These are phyloP conservation scores for Cystobasidium sp. DNA, from an alignment of 1,284 basidiomycete species.

Conservation along the genomic window DNA sequence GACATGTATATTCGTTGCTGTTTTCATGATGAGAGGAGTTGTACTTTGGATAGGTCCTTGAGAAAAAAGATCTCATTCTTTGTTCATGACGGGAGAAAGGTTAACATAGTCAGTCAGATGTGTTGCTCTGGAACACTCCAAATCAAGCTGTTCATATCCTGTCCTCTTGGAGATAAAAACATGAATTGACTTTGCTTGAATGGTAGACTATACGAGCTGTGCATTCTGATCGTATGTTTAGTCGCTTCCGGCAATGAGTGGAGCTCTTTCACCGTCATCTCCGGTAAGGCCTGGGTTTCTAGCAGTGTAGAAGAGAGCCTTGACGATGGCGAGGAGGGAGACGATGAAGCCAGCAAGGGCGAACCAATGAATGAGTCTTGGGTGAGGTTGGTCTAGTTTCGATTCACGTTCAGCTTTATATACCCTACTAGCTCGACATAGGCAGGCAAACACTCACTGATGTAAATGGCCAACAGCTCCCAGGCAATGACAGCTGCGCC, in stretches of 20 bases:
- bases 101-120: too few relatives aligned
- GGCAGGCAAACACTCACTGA: constrained; percentile 31
- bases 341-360: constrained; percentile 54
- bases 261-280: constrained; percentile 52
- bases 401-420: background rate
- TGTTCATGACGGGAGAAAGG: too few relatives aligned
- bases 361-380: constrained; percentile 51
- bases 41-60: too few relatives aligned
- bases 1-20: too few relatives aligned
- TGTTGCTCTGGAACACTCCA: too few relatives aligned
- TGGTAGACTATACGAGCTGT: background rate
- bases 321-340: constrained; percentile 52
- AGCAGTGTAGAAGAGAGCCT: constrained; percentile 47
- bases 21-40: too few relatives aligned
- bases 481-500: constrained; percentile 49
- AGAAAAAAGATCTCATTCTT: too few relatives aligned
- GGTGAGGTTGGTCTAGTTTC: constrained; percentile 37
- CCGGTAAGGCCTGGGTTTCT: constrained; percentile 36
- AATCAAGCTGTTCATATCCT: too few relatives aligned
- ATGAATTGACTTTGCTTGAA: too few relatives aligned
- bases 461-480: constrained; percentile 49
- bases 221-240: constrained; percentile 5
- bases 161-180: too few relatives aligned
- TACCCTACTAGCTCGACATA: background rate
- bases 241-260: constrained; percentile 46